Evolutionary conservation across 306 rosid species (phyloP), one percentile per base, ranked within the genome.

Genomic region (Gynostemma pentaphyllum): DNA sequence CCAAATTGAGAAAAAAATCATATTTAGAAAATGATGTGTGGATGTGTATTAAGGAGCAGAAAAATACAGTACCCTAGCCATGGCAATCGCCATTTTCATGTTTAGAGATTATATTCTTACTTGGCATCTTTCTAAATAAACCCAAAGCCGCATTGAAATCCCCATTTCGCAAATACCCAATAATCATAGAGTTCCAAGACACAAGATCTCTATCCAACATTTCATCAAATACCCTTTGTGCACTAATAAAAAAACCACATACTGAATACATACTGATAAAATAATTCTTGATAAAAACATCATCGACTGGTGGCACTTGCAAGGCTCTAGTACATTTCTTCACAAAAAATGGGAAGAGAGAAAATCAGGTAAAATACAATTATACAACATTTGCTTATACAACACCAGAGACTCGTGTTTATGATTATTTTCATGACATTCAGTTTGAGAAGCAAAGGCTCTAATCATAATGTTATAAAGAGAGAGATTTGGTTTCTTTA

Each of bases 21-120:
- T 45, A 70, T 29, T 27, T 16, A 28, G 36, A 16, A 44, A 70
- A n/a, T n/a, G 22, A 10, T 39, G 51, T 19, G 16, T 61, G 36
- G 42, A 56, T 45, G 56, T 56, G 26, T 45, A 57, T 16, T 21
- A 37, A 10, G 54, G 48, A 63, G 53, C 42, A 72, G 47, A 15
- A 44, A 61, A 62, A 74, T 24, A 4, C 12, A 84, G 53, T 86
- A 92, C 99, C 95, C 90, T 86, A 63, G 95, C 99, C 99, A 81
- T 84, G 74, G 81, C 94, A 78, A 88, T 92, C 27, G 95, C 99
- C 96, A 88, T 92, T 82, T 92, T 97, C 99, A 92, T 92, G 72
- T 92, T 92, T 46, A 92, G 79, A 49, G 96, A 82, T 69, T 88
- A 95, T 83, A n/a, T n/a, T n/a, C n/a, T n/a, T n/a, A n/a, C n/a